A percentile compares a stretch with the other conserved stretches of the same genome.
phyloP scores from a whole-genome alignment of 208 protist species.

The Acanthamoeba triangularis region DNA sequence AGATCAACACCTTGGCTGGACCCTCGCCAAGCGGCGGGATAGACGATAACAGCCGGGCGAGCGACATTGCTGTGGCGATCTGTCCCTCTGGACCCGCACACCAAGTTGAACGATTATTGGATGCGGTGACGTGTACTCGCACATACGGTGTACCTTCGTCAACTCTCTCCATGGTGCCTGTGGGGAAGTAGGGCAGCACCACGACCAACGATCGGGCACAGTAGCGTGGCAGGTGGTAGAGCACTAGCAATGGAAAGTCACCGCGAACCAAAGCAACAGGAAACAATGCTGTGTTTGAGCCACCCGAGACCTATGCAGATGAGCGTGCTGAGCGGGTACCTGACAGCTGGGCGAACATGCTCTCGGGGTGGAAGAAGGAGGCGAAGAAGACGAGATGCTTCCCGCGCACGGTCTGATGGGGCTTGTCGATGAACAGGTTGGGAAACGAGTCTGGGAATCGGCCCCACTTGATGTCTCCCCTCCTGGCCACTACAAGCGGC shows the following conservation, averaged over 20 bases:
- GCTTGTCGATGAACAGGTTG: conserved; percentile 80
- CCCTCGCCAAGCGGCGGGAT: conserved; percentile 80
- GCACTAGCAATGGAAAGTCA: conserved; percentile 19
- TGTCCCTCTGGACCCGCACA: conserved; percentile 78
- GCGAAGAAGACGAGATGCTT: conserved; percentile 70
- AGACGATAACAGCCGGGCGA: conserved; percentile 83
- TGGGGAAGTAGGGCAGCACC: conserved; percentile 87
- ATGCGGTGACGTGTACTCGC: not conserved
- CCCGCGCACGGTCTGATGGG: conserved; percentile 28
- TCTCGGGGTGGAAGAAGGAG: conserved; percentile 73
- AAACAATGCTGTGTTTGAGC: not conserved
- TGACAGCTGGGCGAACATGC: conserved; percentile 22
- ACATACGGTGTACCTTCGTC: conserved; percentile 1
- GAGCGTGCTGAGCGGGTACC: not conserved
- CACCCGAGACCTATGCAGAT: not conserved
- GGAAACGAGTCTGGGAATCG: conserved; percentile 78
- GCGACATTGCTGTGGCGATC: conserved; percentile 86
- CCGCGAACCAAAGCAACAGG: not conserved
- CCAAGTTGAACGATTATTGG: not conserved
- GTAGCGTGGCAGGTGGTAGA: conserved; percentile 86
- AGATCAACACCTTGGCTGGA: conserved; percentile 85
- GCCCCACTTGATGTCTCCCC: conserved; percentile 77
- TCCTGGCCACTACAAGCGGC: not conserved
- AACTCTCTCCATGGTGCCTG: conserved; percentile 69
- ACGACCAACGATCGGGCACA: conserved; percentile 80